Evolutionary conservation across 371 early-diverging fungal genomes (phyloP).

Genomic region (Catenaria anguillulae): DNA sequence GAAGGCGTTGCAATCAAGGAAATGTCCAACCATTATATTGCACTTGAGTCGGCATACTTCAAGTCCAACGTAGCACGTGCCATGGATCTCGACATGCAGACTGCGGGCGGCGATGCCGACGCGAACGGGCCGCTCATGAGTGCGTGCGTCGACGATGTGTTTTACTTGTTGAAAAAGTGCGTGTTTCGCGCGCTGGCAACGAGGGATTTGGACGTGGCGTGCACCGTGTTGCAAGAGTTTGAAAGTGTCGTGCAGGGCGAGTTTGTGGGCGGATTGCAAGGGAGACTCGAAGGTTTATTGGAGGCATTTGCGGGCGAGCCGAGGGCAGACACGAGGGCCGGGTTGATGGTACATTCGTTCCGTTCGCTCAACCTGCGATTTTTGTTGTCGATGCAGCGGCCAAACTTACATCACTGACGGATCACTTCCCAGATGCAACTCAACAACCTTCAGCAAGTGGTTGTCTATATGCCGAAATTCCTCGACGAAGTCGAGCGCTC

Average conservation of each 20-base stretch:
- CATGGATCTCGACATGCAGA: conserved; percentile 7
- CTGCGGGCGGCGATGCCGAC: conserved; percentile 20
- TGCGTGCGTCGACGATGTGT: conserved; percentile 80
- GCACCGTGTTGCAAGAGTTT: conserved; percentile 29
- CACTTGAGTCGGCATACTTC: conserved; percentile 44
- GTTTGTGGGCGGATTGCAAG: not conserved
- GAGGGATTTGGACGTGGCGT: conserved; percentile 45
- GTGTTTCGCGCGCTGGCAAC: conserved; percentile 55
- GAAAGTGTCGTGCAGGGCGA: not conserved
- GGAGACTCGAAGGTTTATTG: not conserved
- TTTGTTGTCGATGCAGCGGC: no score
- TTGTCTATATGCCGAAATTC: not conserved
- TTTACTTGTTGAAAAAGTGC: conserved; percentile 70
- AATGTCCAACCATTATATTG: conserved; percentile 16
- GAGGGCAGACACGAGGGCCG: not conserved
- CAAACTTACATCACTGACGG: no score
- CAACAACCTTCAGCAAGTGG: not conserved
- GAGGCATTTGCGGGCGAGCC: not conserved
- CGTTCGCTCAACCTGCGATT: no score
- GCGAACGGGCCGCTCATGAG: conserved; percentile 24
- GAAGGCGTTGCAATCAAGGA: conserved; percentile 11
- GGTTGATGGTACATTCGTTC: not conserved
- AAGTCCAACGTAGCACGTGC: not conserved
- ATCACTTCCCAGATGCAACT: not conserved
- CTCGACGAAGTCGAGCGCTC: not conserved